Percentiles rank a stretch among this genome's conserved stretches.
phyloP scores from a whole-genome alignment of 768 basidiomycete genomes.

The Suillus spraguei region DNA sequence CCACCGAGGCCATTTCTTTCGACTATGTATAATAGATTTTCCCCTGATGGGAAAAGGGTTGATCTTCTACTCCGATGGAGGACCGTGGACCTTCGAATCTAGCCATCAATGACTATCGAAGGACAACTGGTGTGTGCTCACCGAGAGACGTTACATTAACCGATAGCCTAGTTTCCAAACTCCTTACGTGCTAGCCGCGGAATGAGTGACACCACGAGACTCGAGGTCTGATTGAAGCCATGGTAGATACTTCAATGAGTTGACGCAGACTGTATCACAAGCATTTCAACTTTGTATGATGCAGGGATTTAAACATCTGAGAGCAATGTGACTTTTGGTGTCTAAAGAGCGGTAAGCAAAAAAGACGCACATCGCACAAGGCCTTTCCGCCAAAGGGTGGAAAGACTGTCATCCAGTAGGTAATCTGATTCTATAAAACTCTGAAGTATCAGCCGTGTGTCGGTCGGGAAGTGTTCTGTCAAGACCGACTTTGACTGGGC shows the following conservation, averaged over 20 bases:
- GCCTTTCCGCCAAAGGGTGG: constrained; percentile 38
- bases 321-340: constrained; percentile 33
- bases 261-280: constrained; percentile 50
- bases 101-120: not conserved
- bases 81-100: constrained; percentile 56
- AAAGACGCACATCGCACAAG: constrained; percentile 40
- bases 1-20: constrained; percentile 59
- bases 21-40: constrained; percentile 80
- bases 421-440: constrained; percentile 30
- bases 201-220: constrained; percentile 43
- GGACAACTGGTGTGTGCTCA: constrained; percentile 19
- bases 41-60: constrained; percentile 72
- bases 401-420: constrained; percentile 29
- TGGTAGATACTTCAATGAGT: constrained; percentile 51
- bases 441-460: constrained; percentile 7
- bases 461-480: not conserved
- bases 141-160: constrained; percentile 62
- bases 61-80: constrained; percentile 82
- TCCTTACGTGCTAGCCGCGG: constrained; percentile 40
- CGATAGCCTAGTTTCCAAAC: constrained; percentile 44
- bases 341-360: not conserved
- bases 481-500: constrained; percentile 40
- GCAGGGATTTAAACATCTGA: constrained; percentile 36
- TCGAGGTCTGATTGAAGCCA: constrained; percentile 47
- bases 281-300: constrained; percentile 36